Evolutionary conservation across 1,139 yeast species (phyloP), one percentile per base, ranked within the genome.

Genomic region (Zygoascus sp.): DNA sequence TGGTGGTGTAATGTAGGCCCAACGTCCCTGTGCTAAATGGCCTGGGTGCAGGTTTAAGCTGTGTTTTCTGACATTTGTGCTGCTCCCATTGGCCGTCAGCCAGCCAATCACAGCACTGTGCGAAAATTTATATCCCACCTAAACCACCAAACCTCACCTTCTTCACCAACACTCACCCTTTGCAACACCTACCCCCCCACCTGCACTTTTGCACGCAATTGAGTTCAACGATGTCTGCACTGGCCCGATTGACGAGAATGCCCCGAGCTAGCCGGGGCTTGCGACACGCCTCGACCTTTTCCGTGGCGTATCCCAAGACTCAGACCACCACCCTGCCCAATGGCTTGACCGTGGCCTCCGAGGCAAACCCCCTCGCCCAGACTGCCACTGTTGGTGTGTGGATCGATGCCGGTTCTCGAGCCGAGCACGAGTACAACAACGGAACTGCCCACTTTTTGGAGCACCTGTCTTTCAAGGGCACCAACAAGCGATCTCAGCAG

Each of bases 401-500:
- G 89, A 90, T 92, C 55, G 96, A 94, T 66, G 97, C 98, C 40
- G 99, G 99, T 1, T 90, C 97, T 1, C 77, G 99, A 53, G 97
- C 97, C 2, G 99, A 92, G 68, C 84, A 82, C 60, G 79, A 82
- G 44, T 74, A 75, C 61, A 77, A 77, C 62, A 88, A 89, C 59
- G 99, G 99, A 40, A 90, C 97, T 10, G 99, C 99, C 0, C 99
- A 92, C 68, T 92, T 92, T 63, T 72, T 92, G 50, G 99, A 92
- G 67, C 99, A 92, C 68, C 73, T 92, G 59, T 95, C 97, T 2
- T 92, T 92, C 72, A 92, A 92, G 69, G 99, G 99, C 28, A 92
- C 98, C 13, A 69, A 76, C 48, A 76, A 74, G 53, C 78, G 98
- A 62, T 72, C 89, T n/a, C 97, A 92, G 69, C 74, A 80, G 50